Base-by-base conservation (phyloP, 2,329 filamentous ascomycete species). In the Teratosphaeria gauchensis region DNA sequence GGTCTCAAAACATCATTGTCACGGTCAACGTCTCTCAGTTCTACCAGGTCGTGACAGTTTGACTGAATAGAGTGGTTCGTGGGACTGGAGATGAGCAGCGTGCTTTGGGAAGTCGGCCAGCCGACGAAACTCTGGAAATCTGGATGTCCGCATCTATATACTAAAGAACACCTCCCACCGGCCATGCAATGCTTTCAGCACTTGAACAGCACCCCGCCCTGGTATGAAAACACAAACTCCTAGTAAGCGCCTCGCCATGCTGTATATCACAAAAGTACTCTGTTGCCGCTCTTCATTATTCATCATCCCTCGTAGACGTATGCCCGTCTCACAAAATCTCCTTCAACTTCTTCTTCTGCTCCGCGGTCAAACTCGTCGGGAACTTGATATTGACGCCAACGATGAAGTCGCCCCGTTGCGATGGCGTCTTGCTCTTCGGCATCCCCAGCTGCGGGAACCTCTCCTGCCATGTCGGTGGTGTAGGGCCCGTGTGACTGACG, bases 361-460 rank as follows among this genome's bases (percentile, higher is more conserved):
- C 77, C 7, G 81, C 59, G 3, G 90, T 92, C 74, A 99, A 75
- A 48, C 76, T 86, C 2, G 85, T 86, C 0, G 94, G 94, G 78
- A 96, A 97, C 71, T 89, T 92, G 73, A 99, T 92, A 70, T 94
- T 94, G 69, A 96, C 92, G 61, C 86, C 88, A 60, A 99, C 82
- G 59, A 97, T 77, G 65, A 99, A 89, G 71, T 96, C 90, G 28
- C 94, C 94, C 58, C 92, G 83, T 67, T 91, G 83, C 60, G 78
- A 84, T 0, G 89, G 90, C 72, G 91, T 92, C 82, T 96, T 97
- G 61, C 89, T 90, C 69, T 94, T 85, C 42, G 92, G 91, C 94
- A 99, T 97, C 60, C 94, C 94, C n/a, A 89, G 80, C 4, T 84
- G 82, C 0, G 94, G 94, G 71, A 89, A 99, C 33, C 80, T 79